Base-by-base conservation (phyloP, 805 yeast species). In the Candida morakotiae region DNA sequence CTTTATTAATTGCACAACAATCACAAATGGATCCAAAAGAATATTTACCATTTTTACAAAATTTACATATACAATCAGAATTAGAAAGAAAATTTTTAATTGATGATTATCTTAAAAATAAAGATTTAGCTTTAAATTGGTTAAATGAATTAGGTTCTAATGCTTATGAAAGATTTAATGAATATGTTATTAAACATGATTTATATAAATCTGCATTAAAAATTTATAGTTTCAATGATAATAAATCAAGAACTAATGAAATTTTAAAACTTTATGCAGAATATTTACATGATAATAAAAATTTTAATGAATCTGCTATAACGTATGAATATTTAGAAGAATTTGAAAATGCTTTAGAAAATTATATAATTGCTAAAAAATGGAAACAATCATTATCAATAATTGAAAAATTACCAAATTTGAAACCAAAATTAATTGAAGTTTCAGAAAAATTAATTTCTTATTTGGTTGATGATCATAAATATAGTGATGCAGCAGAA, bases 1-100 rank as follows among this genome's bases (percentile, higher is more conserved):
- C 98, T 0, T 70, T 93, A 40, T 71, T 75, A 9, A 81, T 93
- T 41, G 98, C 98, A 0, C 98, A 94, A 56, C 93, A 88, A 53
- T 88, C 97, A 0, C 98, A 91, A 60, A 89, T 83, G 71, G 99
- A 93, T 63, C 99, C 99, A 17, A 87, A 89, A 52, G 99, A 93
- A 60, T 93, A 93, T 49, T 65, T 93, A 36, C 96, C 98, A 35
- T 93, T 93, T 59, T 70, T 93, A 46, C 95, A 87, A 52, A 73
- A 79, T 33, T 67, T 93, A 37, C 83, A 86, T 47, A 76, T 75
- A 28, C 85, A 83, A 57, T 64, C 75, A 1, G 81, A 76, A 5
- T 58, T 79, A 38, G 76, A 95, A 42, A 77, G 81, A 46, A 73
- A 75, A 52, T 89, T 86, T 53, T 58, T 79, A 53, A 84, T 93